These are phyloP conservation scores for Pisolithus microcarpus DNA, from an alignment of 768 basidiomycete genomes.

Conservation along the genomic window DNA sequence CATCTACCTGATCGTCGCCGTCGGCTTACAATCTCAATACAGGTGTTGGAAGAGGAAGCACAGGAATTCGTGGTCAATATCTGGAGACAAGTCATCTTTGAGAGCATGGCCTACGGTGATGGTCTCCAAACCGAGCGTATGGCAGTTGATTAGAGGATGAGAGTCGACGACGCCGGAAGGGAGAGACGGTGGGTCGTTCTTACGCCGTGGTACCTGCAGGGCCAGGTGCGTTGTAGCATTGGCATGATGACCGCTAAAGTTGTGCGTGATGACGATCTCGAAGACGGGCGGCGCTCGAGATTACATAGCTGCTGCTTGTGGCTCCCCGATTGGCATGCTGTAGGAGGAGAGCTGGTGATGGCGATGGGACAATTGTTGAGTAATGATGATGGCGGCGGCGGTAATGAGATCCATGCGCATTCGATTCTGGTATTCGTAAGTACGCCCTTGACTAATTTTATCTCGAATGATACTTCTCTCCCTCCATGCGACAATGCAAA, in stretches of 20 bases:
- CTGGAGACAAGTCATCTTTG: slow-evolving; percentile 92
- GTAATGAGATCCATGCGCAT: slow-evolving; percentile 1
- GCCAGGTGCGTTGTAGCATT: slow-evolving; percentile 62
- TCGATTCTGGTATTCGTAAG: slow-evolving; percentile 37
- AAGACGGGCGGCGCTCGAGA: slow-evolving; percentile 18
- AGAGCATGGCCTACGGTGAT: slow-evolving; percentile 89
- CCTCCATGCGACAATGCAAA: slow-evolving; percentile 12
- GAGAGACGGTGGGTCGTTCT: slow-evolving; percentile 4
- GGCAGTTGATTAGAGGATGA: slow-evolving; percentile 55
- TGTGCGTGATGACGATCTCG: slow-evolving; percentile 13
- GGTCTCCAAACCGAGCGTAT: slow-evolving; percentile 81
- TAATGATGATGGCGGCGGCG: slow-evolving; percentile 5
- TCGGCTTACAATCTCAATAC: slow-evolving; percentile 4
- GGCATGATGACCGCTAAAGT: slow-evolving; percentile 32
- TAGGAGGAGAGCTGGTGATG: slow-evolving; percentile 10
- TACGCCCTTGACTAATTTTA: slow-evolving; percentile 44
- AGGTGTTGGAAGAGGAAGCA: slow-evolving; percentile 95
- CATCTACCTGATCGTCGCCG: background rate
- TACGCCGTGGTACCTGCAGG: slow-evolving; percentile 22
- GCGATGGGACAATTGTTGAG: slow-evolving; percentile 7
- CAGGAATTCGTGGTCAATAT: slow-evolving; percentile 65
- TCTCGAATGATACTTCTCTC: slow-evolving; percentile 33
- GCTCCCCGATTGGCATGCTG: slow-evolving; percentile 8
- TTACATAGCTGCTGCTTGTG: slow-evolving; percentile 5
- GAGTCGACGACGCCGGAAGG: slow-evolving; percentile 7